Evolutionary conservation across 225 moss, liverwort and hornwort species (phyloP).

Genomic region (Polytrichum commune): DNA sequence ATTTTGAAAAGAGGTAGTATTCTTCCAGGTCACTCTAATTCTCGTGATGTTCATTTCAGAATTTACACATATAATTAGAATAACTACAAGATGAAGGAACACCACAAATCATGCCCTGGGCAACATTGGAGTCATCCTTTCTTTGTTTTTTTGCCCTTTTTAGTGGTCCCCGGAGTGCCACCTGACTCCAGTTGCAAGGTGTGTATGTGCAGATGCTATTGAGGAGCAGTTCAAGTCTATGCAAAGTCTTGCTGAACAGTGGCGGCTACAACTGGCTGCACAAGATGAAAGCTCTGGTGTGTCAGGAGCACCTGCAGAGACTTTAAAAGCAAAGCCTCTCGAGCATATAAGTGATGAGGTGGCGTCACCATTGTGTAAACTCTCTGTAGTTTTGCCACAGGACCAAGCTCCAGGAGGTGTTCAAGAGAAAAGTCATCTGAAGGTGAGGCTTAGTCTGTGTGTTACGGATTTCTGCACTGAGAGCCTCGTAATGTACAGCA

Average conservation of each 20-base stretch:
- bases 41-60: no score
- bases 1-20: no score
- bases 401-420: slow-evolving; percentile 35
- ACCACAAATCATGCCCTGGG: no score
- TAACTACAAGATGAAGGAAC: no score
- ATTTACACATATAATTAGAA: no score
- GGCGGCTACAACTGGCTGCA: slow-evolving; percentile 52
- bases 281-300: slow-evolving; percentile 31
- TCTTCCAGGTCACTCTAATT: no score
- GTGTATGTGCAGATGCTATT: slow-evolving; percentile 30
- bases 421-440: slow-evolving; percentile 16
- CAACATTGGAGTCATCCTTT: no score
- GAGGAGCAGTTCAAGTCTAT: slow-evolving; percentile 52
- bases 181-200: no score
- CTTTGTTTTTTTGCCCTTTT: no score
- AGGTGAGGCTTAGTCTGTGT: not conserved
- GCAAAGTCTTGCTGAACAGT: slow-evolving; percentile 54
- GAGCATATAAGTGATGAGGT: slow-evolving; percentile 20
- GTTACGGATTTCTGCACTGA: no score
- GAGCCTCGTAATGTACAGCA: no score
- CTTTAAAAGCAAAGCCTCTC: slow-evolving; percentile 17
- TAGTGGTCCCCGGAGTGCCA: no score
- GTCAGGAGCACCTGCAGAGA: slow-evolving; percentile 35
- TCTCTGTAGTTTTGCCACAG: slow-evolving; percentile 14
- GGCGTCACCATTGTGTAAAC: slow-evolving; percentile 18